Conservation (phyloP, 352 stramenopile species). For the Globisporangium sylvaticum region DNA sequence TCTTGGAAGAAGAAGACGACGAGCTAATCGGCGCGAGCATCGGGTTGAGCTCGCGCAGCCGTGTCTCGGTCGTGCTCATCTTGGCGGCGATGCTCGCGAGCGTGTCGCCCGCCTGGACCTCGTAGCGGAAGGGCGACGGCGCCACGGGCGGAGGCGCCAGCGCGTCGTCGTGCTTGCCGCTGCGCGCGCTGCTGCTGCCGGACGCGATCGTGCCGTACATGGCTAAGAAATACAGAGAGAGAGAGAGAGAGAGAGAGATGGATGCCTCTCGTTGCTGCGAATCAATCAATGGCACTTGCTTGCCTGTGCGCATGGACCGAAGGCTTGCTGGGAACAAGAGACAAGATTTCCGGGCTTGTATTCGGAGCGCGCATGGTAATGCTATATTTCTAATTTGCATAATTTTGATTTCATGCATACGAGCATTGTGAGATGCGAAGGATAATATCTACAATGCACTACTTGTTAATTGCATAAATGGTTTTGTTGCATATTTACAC, state of each 20-base stretch:
- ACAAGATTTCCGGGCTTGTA: constrained; percentile 10
- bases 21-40: constrained; percentile 34
- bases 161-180: constrained; percentile 11
- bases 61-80: constrained; percentile 52
- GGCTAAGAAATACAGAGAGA: not conserved
- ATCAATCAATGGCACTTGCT: constrained; percentile 7
- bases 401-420: not conserved
- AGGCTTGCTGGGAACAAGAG: constrained; percentile 1
- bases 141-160: constrained; percentile 25
- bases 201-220: constrained; percentile 57
- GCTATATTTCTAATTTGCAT: not conserved
- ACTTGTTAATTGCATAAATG: not conserved
- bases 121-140: constrained; percentile 69
- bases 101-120: constrained; percentile 59
- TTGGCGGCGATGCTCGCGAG: constrained; percentile 61
- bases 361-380: not conserved
- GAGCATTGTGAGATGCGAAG: not conserved
- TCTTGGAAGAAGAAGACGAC: constrained; percentile 19
- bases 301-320: not conserved
- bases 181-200: constrained; percentile 19
- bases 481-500: not conserved
- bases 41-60: constrained; percentile 65
- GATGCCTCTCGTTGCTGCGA: not conserved
- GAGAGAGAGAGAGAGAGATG: not conserved
- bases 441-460: not conserved